phyloP scores from a whole-genome alignment of 257 asterid genomes.

The Apocynum venetum region DNA sequence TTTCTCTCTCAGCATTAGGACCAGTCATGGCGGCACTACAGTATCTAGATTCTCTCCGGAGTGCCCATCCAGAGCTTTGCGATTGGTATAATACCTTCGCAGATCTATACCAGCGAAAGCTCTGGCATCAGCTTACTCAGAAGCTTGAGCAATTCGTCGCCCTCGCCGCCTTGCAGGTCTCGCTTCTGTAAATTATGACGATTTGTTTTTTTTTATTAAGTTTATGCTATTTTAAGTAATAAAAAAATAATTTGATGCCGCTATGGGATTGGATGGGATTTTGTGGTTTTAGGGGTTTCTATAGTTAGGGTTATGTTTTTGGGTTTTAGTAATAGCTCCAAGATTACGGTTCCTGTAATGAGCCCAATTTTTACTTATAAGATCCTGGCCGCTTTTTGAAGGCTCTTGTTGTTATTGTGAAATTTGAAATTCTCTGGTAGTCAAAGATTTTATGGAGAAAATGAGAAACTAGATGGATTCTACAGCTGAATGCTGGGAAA shows the following conservation, averaged over 20 bases:
- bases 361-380: background rate
- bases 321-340: background rate
- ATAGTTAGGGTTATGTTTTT: conserved; percentile 6
- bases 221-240: background rate
- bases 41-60: conserved; percentile 63
- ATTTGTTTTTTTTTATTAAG: conserved; percentile 2
- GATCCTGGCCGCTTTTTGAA: background rate
- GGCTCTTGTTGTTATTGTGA: background rate
- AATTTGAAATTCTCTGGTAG: background rate
- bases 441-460: background rate
- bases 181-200: background rate
- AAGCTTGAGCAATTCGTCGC: conserved; percentile 97
- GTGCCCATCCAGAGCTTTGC: conserved; percentile 77
- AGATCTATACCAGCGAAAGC: conserved; percentile 97
- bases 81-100: conserved; percentile 83
- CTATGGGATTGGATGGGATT: conserved; percentile 3
- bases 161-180: conserved; percentile 83
- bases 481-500: background rate
- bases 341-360: background rate
- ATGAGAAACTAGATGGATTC: background rate
- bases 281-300: conserved; percentile 8
- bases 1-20: conserved; percentile 3
- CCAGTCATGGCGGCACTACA: conserved; percentile 78
- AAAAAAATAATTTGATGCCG: background rate
- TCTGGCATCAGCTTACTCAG: conserved; percentile 94